Evolutionary conservation across 140 eudicot species (phyloP).

Genomic region (Erigeron philadelphicus): DNA sequence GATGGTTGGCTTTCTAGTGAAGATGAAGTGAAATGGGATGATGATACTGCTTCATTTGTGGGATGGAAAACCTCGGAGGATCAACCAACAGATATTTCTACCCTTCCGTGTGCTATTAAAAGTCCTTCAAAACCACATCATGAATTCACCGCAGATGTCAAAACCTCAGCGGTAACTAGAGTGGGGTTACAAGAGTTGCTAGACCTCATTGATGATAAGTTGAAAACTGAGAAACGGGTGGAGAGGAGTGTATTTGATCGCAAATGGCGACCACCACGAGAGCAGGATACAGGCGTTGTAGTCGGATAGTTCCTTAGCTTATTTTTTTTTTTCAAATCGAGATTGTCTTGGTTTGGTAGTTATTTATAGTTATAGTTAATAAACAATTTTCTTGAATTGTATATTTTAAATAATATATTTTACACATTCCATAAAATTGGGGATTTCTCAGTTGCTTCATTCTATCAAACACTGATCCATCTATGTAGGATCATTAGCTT

Average conservation of each 20-base stretch:
- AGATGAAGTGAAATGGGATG: conserved; percentile 49
- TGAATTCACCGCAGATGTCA: conserved; percentile 43
- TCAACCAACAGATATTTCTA: conserved; percentile 24
- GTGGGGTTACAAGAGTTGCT: conserved; percentile 85
- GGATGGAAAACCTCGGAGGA: conserved; percentile 33
- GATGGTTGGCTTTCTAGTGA: conserved; percentile 52
- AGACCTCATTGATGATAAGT: conserved; percentile 57
- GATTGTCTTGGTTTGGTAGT: not conserved
- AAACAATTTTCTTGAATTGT: not conserved
- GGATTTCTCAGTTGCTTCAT: not conserved
- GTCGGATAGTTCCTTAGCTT: conserved; percentile 43
- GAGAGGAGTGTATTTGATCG: conserved; percentile 50
- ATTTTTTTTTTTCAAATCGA: not conserved
- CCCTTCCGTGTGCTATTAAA: conserved; percentile 4
- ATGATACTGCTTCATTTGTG: conserved; percentile 37
- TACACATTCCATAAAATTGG: not conserved
- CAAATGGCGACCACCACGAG: conserved; percentile 85
- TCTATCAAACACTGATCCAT: not conserved
- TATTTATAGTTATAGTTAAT: not conserved
- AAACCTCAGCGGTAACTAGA: conserved; percentile 75
- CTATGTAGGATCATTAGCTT: not conserved
- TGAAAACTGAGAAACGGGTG: conserved; percentile 31
- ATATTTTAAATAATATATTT: not conserved
- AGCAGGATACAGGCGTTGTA: conserved; percentile 40
- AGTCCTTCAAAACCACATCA: conserved; percentile 16